phyloP scores from a whole-genome alignment of 2,329 filamentous ascomycete genomes.

The Huntiella moniliformis region DNA sequence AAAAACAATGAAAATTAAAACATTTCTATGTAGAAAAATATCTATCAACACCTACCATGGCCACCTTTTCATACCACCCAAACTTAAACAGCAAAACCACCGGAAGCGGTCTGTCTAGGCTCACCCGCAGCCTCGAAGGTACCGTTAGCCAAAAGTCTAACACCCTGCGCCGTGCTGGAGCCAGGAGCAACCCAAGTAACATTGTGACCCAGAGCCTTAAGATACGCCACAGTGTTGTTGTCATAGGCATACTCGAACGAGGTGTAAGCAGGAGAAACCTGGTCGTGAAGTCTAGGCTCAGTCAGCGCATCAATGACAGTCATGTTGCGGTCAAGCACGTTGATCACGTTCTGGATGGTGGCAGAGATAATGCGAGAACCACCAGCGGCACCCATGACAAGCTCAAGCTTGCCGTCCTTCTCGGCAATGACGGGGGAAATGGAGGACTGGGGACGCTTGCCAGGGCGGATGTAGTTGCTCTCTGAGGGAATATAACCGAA shows the following conservation, averaged over 20 bases:
- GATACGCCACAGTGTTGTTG: slow-evolving; percentile 46
- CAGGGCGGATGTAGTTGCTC: slow-evolving; percentile 57
- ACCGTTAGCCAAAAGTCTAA: slow-evolving; percentile 44
- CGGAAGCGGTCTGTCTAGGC: slow-evolving; percentile 59
- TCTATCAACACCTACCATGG: too few relatives aligned
- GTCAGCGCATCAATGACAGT: slow-evolving; percentile 44
- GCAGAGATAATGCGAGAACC: slow-evolving; percentile 72
- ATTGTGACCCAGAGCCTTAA: slow-evolving; percentile 52
- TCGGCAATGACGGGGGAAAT: slow-evolving; percentile 66
- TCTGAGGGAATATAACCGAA: slow-evolving; percentile 71
- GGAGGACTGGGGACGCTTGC: slow-evolving; percentile 61
- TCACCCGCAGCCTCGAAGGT: slow-evolving; percentile 67
- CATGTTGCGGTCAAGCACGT: slow-evolving; percentile 51
- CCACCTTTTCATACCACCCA: background rate
- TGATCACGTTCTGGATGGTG: slow-evolving; percentile 58
- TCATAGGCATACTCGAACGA: slow-evolving; percentile 57
- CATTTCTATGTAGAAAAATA: background rate
- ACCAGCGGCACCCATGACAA: slow-evolving; percentile 60
- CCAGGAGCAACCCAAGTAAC: slow-evolving; percentile 50
- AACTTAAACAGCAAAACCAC: slow-evolving; percentile 35
- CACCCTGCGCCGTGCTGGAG: slow-evolving; percentile 51
- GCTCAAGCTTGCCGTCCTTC: slow-evolving; percentile 47
- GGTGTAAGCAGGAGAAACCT: slow-evolving; percentile 51
- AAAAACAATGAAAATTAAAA: background rate
- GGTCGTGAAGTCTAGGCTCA: slow-evolving; percentile 60